Evolutionary conservation across 495 filamentous ascomycete genomes (phyloP).

Genomic region (Neurospora intermedia): DNA sequence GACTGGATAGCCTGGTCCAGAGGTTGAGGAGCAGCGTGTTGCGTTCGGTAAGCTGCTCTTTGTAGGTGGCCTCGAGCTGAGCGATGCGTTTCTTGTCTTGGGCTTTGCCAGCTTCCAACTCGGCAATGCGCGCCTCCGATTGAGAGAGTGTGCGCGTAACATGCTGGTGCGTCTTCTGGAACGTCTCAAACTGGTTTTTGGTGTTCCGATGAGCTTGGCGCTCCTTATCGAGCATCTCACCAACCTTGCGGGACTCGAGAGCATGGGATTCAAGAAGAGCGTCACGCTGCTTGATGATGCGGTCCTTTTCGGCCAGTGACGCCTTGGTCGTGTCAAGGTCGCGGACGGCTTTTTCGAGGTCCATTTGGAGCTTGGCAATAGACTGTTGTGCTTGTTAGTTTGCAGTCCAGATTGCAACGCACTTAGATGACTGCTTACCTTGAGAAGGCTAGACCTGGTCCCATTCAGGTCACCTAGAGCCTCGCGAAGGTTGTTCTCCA

Average conservation of each 20-base stretch:
- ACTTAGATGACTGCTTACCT: constrained; percentile 32
- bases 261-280: constrained; percentile 79
- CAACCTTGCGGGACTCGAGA: constrained; percentile 73
- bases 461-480: constrained; percentile 74
- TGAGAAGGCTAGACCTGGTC: constrained; percentile 74
- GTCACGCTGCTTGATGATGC: constrained; percentile 82
- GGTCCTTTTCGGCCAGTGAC: constrained; percentile 75
- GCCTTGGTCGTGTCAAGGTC: constrained; percentile 70
- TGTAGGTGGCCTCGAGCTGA: constrained; percentile 63
- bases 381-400: constrained; percentile 37
- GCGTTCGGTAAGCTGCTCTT: constrained; percentile 79
- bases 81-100: constrained; percentile 65
- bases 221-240: constrained; percentile 86
- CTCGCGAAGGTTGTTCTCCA: constrained; percentile 79
- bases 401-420: not conserved
- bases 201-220: constrained; percentile 72
- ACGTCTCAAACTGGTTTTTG: constrained; percentile 75
- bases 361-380: constrained; percentile 76
- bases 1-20: constrained; percentile 75
- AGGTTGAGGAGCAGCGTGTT: constrained; percentile 76
- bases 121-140: constrained; percentile 70
- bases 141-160: constrained; percentile 70
- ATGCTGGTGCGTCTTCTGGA: constrained; percentile 76
- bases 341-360: constrained; percentile 69
- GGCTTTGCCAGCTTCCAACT: constrained; percentile 65